Percentiles rank a stretch among this genome's conserved stretches.
Conservation (phyloP, 345 rosid genomes). For the Moricandia arvensis region DNA sequence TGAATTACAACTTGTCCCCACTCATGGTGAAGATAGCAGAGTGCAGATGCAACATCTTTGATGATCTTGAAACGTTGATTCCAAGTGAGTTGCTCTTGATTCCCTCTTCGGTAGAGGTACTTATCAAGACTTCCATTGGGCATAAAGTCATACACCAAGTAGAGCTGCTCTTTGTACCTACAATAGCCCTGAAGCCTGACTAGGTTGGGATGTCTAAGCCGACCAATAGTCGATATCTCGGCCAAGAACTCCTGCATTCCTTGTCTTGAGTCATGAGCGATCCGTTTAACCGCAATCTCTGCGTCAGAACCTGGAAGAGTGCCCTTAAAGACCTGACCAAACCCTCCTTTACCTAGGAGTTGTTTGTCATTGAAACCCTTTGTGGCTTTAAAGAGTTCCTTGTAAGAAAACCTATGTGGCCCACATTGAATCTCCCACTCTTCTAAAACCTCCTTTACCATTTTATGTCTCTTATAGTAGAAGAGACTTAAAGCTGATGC, state of each 20-base stretch:
- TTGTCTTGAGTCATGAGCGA: slow-evolving; percentile 19
- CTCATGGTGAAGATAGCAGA: slow-evolving; percentile 44
- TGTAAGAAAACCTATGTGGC: slow-evolving; percentile 28
- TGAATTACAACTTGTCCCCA: slow-evolving; percentile 51
- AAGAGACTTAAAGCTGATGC: slow-evolving; percentile 16
- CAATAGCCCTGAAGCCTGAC: slow-evolving; percentile 46
- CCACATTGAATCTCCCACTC: slow-evolving; percentile 25
- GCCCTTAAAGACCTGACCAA: slow-evolving; percentile 25
- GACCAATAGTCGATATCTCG: slow-evolving; percentile 22
- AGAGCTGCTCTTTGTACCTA: slow-evolving; percentile 37
- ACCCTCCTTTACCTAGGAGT: slow-evolving; percentile 28
- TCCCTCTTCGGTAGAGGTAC: slow-evolving; percentile 20
- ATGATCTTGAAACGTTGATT: slow-evolving; percentile 39
- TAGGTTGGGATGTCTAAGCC: slow-evolving; percentile 32
- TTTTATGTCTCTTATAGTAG: slow-evolving; percentile 2
- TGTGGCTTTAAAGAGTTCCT: slow-evolving; percentile 26
- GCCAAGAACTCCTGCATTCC: slow-evolving; percentile 31
- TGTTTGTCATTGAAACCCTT: slow-evolving; percentile 17
- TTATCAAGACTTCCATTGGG: slow-evolving; percentile 52
- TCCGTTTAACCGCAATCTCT: slow-evolving; percentile 8
- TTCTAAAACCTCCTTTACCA: slow-evolving; percentile 35
- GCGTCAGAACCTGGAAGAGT: not conserved
- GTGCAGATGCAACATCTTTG: slow-evolving; percentile 40
- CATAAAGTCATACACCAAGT: slow-evolving; percentile 47
- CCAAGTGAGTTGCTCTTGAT: slow-evolving; percentile 36